Evolutionary conservation across 1,284 basidiomycete genomes (phyloP), one percentile per base, ranked within the genome.

Genomic region (Malassezia japonica): DNA sequence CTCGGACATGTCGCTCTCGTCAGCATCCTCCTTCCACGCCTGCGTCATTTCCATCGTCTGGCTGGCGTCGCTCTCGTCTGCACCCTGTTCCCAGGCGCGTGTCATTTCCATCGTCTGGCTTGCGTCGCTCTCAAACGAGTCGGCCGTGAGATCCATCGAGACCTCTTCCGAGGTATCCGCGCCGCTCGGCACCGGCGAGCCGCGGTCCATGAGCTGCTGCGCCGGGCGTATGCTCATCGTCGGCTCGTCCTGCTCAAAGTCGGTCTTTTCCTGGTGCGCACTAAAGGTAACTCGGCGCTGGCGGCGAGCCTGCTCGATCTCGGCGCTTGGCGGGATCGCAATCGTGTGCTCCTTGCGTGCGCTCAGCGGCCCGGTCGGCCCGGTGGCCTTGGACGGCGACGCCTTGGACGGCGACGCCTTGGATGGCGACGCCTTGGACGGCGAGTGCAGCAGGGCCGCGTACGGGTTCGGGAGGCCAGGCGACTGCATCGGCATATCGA

Each of bases 221-320:
- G 56, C 46, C 6, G 59, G 56, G 2, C 51, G 50, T 15, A 62
- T 53, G 32, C 50, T 41, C 54, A 62, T 62, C 27, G 60, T 62
- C 24, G 60, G 60, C 57, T 62, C 60, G 33, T 62, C 60, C 32
- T 48, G 48, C 40, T 48, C 50, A 43, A 57, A 62, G 31, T 48
- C 56, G 20, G 55, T 48, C 29, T 50, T 43, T 25, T 57, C 49
- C 23, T 53, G 45, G 20, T 28, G 37, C 10, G 47, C 45, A 20
- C 49, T 59, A 28, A 61, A 61, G 6, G 59, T 61, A n/a, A 61
- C 59, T 16, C 58, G 50, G 24, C 59, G 43, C 20, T 43, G 44
- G 28, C 48, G 48, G 10, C 57, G 51, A 16, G 45, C 49, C 18
- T 23, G 23, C 2, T 33, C 23, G 4, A 20, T 18, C 1, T 21